Evolutionary conservation across 2,329 filamentous ascomycete species (phyloP), one percentile per base, ranked within the genome.

Genomic region (Dactylellina cionopaga): DNA sequence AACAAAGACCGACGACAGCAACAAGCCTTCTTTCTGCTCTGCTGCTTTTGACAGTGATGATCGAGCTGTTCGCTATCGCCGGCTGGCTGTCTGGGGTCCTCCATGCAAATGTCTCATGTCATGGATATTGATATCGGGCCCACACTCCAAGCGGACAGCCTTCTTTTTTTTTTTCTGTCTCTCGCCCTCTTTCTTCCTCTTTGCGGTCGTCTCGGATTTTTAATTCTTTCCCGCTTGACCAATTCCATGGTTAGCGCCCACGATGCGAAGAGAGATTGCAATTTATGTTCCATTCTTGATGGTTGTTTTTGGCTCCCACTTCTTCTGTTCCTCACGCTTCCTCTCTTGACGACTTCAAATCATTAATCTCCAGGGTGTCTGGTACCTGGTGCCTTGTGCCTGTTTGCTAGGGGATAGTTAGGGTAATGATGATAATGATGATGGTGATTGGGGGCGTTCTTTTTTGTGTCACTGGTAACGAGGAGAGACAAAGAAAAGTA

Each of bases 351-450:
- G 33, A 33, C 31, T 44, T 33, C 49, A 7, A 17, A 15, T 25
- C 3, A 46, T n/a, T n/a, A n/a, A n/a, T n/a, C n/a, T 35, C 49
- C 35, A 19, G 49, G 62, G 60, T 65, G 24, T 51, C 60, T 65
- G 60, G 62, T 66, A 37, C 62, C 51, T 66, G 60, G 60, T 55
- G 37, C 33, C 44, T 65, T 35, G n/a, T 33, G 3, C 10, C n/a
- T 1, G n/a, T 33, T 37, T 35, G 5, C 6, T 24, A 10, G n/a
- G 15, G 19, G 31, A 29, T 33, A 44, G 59, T 46, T n/a, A n/a
- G n/a, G n/a, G n/a, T n/a, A n/a, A n/a, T n/a, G n/a, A n/a, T n/a
- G n/a, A n/a, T n/a, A n/a, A n/a, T n/a, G n/a, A n/a, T n/a, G n/a
- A n/a, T n/a, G n/a, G n/a, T n/a, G n/a, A n/a, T n/a, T n/a, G n/a